Base-by-base conservation (phyloP, 371 early-diverging fungal genomes). In the Basidiobolus meristosporus region DNA sequence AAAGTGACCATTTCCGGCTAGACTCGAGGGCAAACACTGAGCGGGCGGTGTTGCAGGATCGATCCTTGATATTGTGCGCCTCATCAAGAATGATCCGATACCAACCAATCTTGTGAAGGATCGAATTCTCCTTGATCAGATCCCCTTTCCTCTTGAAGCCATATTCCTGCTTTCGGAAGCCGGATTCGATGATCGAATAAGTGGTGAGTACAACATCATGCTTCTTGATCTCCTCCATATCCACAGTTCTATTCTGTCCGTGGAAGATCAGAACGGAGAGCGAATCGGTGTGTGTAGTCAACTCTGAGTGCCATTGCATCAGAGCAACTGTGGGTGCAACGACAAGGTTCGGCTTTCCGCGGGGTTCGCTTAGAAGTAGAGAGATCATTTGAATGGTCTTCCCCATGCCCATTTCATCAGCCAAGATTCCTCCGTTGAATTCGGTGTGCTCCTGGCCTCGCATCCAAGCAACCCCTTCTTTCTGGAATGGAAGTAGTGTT, bases 351-450 rank as follows among this genome's bases (percentile, higher is more conserved):
- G 90, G 89, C 21, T 65, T 66, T 16, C 66, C 56, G 7, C 53
- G 54, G 2, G 57, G 62, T 28, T 70, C 72, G 12, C 62, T 53
- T 9, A 89, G 56, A 1, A 95, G 50, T 31, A 96, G 62, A 0
- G 90, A 66, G 30, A 98, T 90, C 20, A 86, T 83, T 54, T 96
- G 97, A 36, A 98, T 82, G 0, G 99, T 98, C 57, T 98, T 98
- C 11, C 99, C 98, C 90, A 98, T 88, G 3, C 98, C 93, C 92
- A 95, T 95, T 47, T 91, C 91, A 62, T 90, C 90, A 52, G 70
- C 67, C 29, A 52, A 10, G 15, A 57, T n/a, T 11, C 33, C 41
- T 1, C 31, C 30, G 44, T 51, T 51, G 56, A 71, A 68, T 14
- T 56, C 47, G 0, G 53, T 42, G 15, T 57, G 45, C 45, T 90